Evolutionary conservation across 331 rosid species (phyloP).

Genomic region (Stylosanthes scabra): DNA sequence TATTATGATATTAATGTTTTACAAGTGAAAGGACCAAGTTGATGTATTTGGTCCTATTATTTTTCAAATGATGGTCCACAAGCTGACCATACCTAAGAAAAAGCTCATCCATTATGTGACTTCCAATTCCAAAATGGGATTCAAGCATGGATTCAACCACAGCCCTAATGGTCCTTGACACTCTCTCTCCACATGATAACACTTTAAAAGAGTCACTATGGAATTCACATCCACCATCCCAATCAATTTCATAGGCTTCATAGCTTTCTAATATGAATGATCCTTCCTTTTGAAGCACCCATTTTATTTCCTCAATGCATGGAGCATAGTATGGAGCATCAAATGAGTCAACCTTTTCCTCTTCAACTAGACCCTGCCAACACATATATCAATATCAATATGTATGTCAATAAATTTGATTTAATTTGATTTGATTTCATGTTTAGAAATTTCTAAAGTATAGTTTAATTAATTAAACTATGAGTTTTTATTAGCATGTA

Average conservation of each 20-base stretch:
- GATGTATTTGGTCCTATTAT: constrained; percentile 43
- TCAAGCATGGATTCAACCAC: constrained; percentile 77
- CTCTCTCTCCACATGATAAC: constrained; percentile 29
- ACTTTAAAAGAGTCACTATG: not conserved
- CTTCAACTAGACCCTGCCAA: constrained; percentile 53
- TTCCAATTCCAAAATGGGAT: constrained; percentile 70
- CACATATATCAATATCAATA: too few relatives aligned
- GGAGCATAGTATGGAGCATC: constrained; percentile 82
- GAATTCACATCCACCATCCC: constrained; percentile 55
- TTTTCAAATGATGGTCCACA: constrained; percentile 52
- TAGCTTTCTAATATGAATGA: constrained; percentile 56
- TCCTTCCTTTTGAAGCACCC: constrained; percentile 60
- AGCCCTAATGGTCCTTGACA: constrained; percentile 58
- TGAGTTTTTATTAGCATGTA: too few relatives aligned
- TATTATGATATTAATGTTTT: too few relatives aligned
- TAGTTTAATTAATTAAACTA: too few relatives aligned
- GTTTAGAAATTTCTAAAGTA: too few relatives aligned
- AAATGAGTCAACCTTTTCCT: constrained; percentile 69
- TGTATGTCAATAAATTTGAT: too few relatives aligned
- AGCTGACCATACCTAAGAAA: constrained; percentile 47
- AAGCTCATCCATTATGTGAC: constrained; percentile 55
- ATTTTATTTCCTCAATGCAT: constrained; percentile 55
- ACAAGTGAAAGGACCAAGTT: constrained; percentile 62
- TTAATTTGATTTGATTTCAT: too few relatives aligned
- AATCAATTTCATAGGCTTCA: constrained; percentile 55